A percentile compares a stretch with the other conserved stretches of the same genome.
Evolutionary conservation across 495 filamentous ascomycete genomes (phyloP).

Genomic region (Penicillium coffeae): DNA sequence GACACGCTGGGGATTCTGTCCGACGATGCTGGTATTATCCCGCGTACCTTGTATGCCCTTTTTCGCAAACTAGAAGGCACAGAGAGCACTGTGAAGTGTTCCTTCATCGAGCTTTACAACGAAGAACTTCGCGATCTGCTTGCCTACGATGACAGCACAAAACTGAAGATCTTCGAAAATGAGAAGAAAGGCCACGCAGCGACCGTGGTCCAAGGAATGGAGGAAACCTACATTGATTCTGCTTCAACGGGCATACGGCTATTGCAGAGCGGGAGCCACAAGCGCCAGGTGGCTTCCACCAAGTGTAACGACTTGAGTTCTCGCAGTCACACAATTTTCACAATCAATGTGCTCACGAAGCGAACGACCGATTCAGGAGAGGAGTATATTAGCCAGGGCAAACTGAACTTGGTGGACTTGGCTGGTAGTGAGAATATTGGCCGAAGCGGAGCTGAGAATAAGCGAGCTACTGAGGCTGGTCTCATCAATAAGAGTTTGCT

Average conservation of each 20-base stretch:
- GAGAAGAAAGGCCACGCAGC: conserved; percentile 73
- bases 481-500: conserved; percentile 97
- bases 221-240: conserved; percentile 84
- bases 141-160: conserved; percentile 70
- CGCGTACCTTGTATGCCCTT: conserved; percentile 77
- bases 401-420: conserved; percentile 93
- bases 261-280: conserved; percentile 85
- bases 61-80: conserved; percentile 81
- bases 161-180: conserved; percentile 95
- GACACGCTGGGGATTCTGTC: conserved; percentile 79
- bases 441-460: conserved; percentile 94
- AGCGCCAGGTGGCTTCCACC: conserved; percentile 92
- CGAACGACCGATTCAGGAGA: conserved; percentile 75
- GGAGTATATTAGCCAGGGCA: conserved; percentile 88
- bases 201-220: conserved; percentile 94
- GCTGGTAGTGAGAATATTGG: conserved; percentile 98
- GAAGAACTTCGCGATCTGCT: conserved; percentile 91
- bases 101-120: conserved; percentile 97
- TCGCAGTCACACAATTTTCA: conserved; percentile 94
- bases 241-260: conserved; percentile 82
- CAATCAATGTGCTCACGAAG: conserved; percentile 85
- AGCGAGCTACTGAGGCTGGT: conserved; percentile 90
- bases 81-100: conserved; percentile 92
- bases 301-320: conserved; percentile 98
- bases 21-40: conserved; percentile 91